Evolutionary conservation across 1,139 yeast genomes (phyloP), one percentile per base, ranked within the genome.

Genomic region (Sugiyamaella japonica): DNA sequence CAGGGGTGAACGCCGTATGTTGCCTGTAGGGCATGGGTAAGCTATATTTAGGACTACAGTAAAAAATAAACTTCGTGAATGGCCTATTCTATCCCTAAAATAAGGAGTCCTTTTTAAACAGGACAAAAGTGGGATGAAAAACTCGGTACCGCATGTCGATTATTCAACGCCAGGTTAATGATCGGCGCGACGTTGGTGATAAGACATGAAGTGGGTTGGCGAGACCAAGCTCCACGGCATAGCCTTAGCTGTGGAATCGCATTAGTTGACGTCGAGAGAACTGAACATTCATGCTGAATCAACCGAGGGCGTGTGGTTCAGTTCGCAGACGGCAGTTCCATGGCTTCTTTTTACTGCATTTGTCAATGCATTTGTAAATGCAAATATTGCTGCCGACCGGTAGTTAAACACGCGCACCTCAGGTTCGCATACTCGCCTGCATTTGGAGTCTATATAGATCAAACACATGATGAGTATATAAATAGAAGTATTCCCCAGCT

Each of bases 141-240:
- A 20, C 29, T 42, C 36, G 46, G 46, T 42, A 42, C 8, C 38
- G 38, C 38, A 42, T 42, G 46, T 31, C 36, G 37, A 42, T 13
- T 42, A 31, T 28, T n/a, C n/a, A 15, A 42, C 16, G 29, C 29
- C 15, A 37, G 16, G 37, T 15, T 42, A 29, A 36, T 42, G 46
- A 42, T 42, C 46, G 46, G 37, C 46, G 16, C 37, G 25, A 13
- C 15, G 8, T 34, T 31, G 12, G 10, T 41, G 25, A 25, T 12
- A 29, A n/a, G 46, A 42, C 29, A 42, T 7, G 46, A 20, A 20
- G 25, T 20, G 25, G 25, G 25, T 20, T 20, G 6, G 6, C 25
- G 25, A 20, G 25, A 20, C 25, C 25, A 6, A 20, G 6, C 25
- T n/a, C 25, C 5, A 20, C 25, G 25, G 25, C 5, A 6, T 20